Conservation (phyloP, 176 grass and related monocot species). For the Urochloa ruziziensis region DNA sequence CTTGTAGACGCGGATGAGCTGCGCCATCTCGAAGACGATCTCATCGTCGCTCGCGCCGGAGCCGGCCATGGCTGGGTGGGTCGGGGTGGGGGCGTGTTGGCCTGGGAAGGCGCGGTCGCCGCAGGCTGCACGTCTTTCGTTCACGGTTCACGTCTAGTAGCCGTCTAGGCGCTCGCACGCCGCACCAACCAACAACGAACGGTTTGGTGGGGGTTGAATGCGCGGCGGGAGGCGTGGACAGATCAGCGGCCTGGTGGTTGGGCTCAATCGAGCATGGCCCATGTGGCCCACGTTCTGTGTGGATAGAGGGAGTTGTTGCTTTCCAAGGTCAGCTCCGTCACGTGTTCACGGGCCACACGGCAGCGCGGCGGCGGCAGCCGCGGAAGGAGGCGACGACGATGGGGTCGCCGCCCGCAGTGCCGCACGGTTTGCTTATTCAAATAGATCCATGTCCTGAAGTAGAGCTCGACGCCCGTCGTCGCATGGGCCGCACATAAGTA, state of each 20-base stretch:
- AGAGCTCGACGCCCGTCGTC: too few relatives aligned
- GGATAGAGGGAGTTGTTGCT: background rate
- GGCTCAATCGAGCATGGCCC: background rate
- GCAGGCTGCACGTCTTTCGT: background rate
- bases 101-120: background rate
- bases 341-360: background rate
- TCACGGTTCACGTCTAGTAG: background rate
- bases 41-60: slow-evolving; percentile 39
- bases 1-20: slow-evolving; percentile 57
- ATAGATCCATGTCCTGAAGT: background rate
- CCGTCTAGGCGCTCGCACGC: too few relatives aligned
- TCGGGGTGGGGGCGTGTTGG: too few relatives aligned
- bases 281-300: background rate
- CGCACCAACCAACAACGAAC: background rate
- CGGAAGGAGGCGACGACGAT: background rate
- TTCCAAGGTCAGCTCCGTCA: background rate
- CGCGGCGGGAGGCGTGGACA: slow-evolving; percentile 6
- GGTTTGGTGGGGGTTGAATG: background rate
- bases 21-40: slow-evolving; percentile 45
- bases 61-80: background rate
- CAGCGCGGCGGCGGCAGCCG: background rate
- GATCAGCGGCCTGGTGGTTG: background rate
- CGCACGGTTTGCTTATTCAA: background rate
- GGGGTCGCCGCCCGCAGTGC: background rate
- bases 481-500: too few relatives aligned